Evolutionary conservation across 1,139 yeast species (phyloP).

Genomic region (Suzukiozyma palmioleophila): DNA sequence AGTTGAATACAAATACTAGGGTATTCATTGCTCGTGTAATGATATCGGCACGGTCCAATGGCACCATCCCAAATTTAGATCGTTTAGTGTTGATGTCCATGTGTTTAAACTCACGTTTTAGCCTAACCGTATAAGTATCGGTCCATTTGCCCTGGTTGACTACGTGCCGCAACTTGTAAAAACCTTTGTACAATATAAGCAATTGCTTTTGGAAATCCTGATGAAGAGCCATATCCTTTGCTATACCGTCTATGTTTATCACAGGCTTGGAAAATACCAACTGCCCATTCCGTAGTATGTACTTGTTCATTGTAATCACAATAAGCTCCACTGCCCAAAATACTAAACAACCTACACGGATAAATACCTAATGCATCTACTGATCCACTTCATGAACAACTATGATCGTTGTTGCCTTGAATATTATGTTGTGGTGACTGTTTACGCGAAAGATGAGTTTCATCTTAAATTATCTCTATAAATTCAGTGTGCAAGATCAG

Average conservation of each 20-base stretch:
- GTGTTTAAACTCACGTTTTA: constrained; percentile 23
- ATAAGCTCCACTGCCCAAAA: no score
- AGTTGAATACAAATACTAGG: constrained; percentile 35
- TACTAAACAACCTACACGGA: no score
- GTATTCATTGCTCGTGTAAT: constrained; percentile 28
- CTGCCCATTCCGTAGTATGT: constrained; percentile 2
- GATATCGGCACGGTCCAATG: constrained; percentile 13
- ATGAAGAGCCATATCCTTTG: constrained; percentile 9
- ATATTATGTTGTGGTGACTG: constrained; percentile 3
- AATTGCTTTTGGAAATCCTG: constrained; percentile 13
- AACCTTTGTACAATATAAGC: constrained; percentile 25
- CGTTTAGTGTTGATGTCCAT: constrained; percentile 19
- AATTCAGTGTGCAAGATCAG: no score
- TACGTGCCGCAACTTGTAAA: constrained; percentile 28
- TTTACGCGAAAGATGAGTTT: not conserved
- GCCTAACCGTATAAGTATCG: constrained; percentile 14
- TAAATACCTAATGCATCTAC: no score
- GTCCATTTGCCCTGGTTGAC: constrained; percentile 13
- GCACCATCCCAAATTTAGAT: constrained; percentile 10
- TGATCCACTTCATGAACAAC: no score
- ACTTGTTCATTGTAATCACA: constrained; percentile 2
- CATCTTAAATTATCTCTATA: no score
- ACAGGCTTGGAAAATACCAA: constrained; percentile 8
- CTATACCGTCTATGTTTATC: constrained; percentile 6
- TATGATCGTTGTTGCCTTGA: not conserved